These are phyloP conservation scores for Alternaria infectoria DNA, from an alignment of 2,329 filamentous ascomycete genomes.

Conservation along the genomic window DNA sequence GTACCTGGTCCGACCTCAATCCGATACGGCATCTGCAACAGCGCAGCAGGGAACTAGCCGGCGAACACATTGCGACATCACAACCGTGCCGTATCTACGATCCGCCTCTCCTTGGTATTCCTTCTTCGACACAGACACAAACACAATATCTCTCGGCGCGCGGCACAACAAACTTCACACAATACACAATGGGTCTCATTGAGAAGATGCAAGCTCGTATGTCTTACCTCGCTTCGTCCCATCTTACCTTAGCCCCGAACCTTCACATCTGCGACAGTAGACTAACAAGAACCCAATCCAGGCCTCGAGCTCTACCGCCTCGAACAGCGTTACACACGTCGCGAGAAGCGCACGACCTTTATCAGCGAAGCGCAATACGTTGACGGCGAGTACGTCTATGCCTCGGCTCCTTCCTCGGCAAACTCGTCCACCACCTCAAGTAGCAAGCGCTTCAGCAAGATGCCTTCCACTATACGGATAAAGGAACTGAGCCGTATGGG, in stretches of 20 bases:
- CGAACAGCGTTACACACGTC: constrained; percentile 92
- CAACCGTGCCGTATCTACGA: constrained; percentile 24
- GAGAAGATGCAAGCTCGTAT: constrained; percentile 51
- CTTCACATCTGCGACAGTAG: background rate
- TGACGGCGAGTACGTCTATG: constrained; percentile 92
- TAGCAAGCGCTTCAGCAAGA: constrained; percentile 44
- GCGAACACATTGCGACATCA: constrained; percentile 11
- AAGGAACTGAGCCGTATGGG: constrained; percentile 39
- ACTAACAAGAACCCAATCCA: constrained; percentile 34
- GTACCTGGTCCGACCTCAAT: constrained; percentile 3
- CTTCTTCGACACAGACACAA: constrained; percentile 11
- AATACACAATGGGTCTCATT: constrained; percentile 46
- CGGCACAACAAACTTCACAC: constrained; percentile 7
- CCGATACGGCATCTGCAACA: constrained; percentile 31
- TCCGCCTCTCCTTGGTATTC: constrained; percentile 13
- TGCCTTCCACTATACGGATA: constrained; percentile 42
- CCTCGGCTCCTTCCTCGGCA: constrained; percentile 43
- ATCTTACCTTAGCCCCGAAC: constrained; percentile 7
- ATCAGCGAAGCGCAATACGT: constrained; percentile 89
- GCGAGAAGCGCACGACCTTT: constrained; percentile 88
- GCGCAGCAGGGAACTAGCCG: constrained; percentile 28
- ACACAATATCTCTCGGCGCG: constrained; percentile 12
- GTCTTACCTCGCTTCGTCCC: constrained; percentile 18
- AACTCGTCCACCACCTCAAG: constrained; percentile 34
- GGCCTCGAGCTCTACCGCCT: constrained; percentile 91